These are phyloP conservation scores for Brachypodium distachyon DNA, from an alignment of 202 grass and related monocot genomes.

Conservation along the genomic window DNA sequence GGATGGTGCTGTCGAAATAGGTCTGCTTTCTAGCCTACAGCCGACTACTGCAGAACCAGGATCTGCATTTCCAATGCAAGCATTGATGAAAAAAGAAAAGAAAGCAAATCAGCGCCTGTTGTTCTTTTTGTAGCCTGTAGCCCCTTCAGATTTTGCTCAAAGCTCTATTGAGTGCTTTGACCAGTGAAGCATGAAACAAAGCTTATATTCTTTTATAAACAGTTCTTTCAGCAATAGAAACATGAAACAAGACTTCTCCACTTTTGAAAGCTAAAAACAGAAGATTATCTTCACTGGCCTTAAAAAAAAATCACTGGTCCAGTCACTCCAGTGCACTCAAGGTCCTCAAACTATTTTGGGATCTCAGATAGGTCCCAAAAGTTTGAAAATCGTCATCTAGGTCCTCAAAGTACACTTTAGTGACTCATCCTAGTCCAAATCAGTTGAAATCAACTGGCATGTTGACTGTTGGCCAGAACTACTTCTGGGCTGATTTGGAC, in stretches of 20 bases:
- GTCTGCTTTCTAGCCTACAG: constrained; percentile 39
- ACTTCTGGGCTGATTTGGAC: no score
- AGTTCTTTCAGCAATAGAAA: background rate
- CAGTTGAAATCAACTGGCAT: no score
- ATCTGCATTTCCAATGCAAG: constrained; percentile 37
- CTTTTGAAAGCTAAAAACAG: constrained; percentile 26
- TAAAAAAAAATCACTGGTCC: no score
- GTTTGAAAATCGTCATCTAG: no score
- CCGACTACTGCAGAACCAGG: constrained; percentile 11
- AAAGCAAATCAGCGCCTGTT: background rate
- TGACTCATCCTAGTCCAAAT: no score
- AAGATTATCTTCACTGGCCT: no score
- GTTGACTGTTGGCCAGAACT: no score
- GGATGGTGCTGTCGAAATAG: constrained; percentile 45
- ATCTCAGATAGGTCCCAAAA: no score
- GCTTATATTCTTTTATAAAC: background rate
- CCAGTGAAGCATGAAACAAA: constrained; percentile 5
- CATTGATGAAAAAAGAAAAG: background rate
- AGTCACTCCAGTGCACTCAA: no score
- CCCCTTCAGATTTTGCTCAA: constrained; percentile 5
- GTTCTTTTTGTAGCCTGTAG: constrained; percentile 1
- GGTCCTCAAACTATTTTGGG: no score
- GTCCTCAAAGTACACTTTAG: no score
- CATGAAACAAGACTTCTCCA: background rate
- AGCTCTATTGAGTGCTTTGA: background rate